These are phyloP conservation scores for Colletotrichum melonis DNA, from an alignment of 2,329 filamentous ascomycete genomes.

Conservation along the genomic window DNA sequence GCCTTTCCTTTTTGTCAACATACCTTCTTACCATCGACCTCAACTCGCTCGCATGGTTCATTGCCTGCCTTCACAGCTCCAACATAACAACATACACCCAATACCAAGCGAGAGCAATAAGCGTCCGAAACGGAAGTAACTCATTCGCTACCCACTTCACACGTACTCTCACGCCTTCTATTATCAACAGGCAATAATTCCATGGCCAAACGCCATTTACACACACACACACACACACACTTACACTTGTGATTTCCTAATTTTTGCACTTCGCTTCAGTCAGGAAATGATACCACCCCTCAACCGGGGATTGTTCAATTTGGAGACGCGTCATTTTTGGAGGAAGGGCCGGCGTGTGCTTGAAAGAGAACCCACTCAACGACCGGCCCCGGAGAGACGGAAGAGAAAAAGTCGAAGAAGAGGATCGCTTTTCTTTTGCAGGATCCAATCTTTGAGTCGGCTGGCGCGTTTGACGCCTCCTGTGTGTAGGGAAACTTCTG, in stretches of 20 bases:
- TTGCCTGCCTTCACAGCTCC: neutral
- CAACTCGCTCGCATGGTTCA: conserved; percentile 7
- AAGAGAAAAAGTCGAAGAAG: neutral
- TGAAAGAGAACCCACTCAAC: neutral
- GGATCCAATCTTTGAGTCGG: neutral
- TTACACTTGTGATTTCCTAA: neutral
- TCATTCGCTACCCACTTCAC: neutral
- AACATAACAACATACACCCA: neutral
- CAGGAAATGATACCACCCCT: conserved; percentile 38
- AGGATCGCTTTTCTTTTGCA: neutral
- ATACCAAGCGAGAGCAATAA: neutral
- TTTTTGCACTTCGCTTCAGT: conserved; percentile 34
- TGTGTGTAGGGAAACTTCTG: conserved; percentile 7
- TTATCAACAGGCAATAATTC: conserved; percentile 23
- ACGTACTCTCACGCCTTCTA: neutral
- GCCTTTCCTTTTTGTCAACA: conserved; percentile 35
- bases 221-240: conserved; percentile 4
- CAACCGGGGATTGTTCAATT: conserved; percentile 21
- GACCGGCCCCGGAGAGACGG: neutral
- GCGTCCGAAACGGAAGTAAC: neutral
- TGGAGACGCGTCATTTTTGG: conserved; percentile 7
- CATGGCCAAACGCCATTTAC: conserved; percentile 20
- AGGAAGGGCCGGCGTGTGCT: neutral
- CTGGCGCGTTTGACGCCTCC: conserved; percentile 16
- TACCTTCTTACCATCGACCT: conserved; percentile 10